Conservation (phyloP, 2,329 filamentous ascomycete genomes). For the Alternaria hordeiaustralica region DNA sequence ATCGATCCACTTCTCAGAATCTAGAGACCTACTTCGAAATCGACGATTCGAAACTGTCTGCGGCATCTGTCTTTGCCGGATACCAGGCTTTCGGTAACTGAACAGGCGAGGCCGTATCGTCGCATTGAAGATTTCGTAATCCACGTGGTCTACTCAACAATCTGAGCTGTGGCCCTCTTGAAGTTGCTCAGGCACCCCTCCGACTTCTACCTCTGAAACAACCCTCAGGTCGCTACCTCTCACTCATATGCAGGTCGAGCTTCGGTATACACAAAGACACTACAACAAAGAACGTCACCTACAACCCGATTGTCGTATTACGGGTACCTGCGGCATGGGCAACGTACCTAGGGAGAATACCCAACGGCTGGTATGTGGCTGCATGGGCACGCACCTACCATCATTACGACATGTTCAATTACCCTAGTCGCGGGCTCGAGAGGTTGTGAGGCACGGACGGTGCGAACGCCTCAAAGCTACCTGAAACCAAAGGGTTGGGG, state of each 20-base stretch:
- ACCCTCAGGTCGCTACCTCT: not conserved
- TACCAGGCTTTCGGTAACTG: slow-evolving; percentile 19
- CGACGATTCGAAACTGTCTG: slow-evolving; percentile 29
- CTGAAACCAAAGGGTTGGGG: slow-evolving; percentile 35
- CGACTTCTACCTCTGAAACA: not conserved
- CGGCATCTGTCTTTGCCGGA: slow-evolving; percentile 27
- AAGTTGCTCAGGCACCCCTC: not conserved
- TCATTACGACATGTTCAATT: slow-evolving; percentile 32
- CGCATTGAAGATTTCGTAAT: slow-evolving; percentile 6
- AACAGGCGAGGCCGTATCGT: slow-evolving; percentile 15
- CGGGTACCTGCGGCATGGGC: slow-evolving; percentile 23
- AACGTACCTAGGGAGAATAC: slow-evolving; percentile 21
- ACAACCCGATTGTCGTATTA: slow-evolving; percentile 20
- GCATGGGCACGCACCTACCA: slow-evolving; percentile 35
- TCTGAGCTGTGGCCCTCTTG: not conserved
- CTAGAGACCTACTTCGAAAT: slow-evolving; percentile 11
- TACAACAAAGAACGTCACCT: slow-evolving; percentile 14
- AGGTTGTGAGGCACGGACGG: slow-evolving; percentile 22
- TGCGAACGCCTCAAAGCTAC: slow-evolving; percentile 26
- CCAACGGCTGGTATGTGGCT: slow-evolving; percentile 24
- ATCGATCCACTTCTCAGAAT: slow-evolving; percentile 1
- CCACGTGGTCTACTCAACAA: not conserved
- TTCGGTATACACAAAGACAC: slow-evolving; percentile 5
- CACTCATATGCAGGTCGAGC: not conserved
- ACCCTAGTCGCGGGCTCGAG: slow-evolving; percentile 20